These are phyloP conservation scores for Rhamnella rubrinervis DNA, from an alignment of 331 rosid genomes.

Conservation along the genomic window DNA sequence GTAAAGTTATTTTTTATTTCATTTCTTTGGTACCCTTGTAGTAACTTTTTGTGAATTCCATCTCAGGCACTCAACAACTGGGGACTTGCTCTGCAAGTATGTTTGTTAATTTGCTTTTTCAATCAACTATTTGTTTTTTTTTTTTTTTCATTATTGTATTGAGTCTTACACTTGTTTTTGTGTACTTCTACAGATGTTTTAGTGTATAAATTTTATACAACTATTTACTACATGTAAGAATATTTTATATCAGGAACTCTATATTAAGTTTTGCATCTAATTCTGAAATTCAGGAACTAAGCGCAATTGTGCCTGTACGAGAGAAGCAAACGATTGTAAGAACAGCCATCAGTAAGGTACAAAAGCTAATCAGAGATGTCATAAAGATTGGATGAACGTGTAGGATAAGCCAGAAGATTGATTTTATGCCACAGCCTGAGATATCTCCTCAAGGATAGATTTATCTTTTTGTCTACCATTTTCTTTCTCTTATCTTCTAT, in stretches of 20 bases:
- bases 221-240: not conserved
- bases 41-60: constrained; percentile 32
- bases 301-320: constrained; percentile 94
- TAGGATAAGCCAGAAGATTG: constrained; percentile 15
- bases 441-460: not conserved
- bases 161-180: not conserved
- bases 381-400: constrained; percentile 9
- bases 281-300: constrained; percentile 75
- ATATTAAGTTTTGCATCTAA: constrained; percentile 12
- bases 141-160: not conserved
- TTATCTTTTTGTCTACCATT: constrained; percentile 1
- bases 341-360: constrained; percentile 97
- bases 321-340: constrained; percentile 91
- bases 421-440: constrained; percentile 11
- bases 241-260: constrained; percentile 15
- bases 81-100: constrained; percentile 99
- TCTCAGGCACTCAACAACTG: constrained; percentile 98
- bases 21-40: constrained; percentile 5
- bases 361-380: constrained; percentile 13
- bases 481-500: constrained; percentile 30
- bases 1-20: constrained; percentile 17
- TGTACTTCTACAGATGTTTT: not conserved
- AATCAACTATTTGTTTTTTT: not conserved
- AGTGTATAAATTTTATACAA: not conserved
- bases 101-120: constrained; percentile 11